Evolutionary conservation across 2,329 filamentous ascomycete species (phyloP).

Genomic region (Eutypella sp.): DNA sequence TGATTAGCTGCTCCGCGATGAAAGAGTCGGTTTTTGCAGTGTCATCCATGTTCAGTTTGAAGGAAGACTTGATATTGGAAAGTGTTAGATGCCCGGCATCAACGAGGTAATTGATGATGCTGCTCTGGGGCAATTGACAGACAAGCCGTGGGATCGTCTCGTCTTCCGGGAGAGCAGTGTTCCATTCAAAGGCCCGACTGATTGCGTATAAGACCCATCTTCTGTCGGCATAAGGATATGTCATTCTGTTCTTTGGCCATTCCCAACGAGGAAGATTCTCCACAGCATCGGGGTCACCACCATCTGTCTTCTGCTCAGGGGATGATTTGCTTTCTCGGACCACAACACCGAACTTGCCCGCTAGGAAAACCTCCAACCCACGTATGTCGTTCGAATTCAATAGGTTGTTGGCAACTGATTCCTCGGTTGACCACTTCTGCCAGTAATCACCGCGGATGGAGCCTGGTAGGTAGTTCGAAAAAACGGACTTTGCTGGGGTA

Average conservation of each 20-base stretch:
- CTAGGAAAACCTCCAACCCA: slow-evolving; percentile 46
- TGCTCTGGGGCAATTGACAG: slow-evolving; percentile 46
- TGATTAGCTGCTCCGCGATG: slow-evolving; percentile 56
- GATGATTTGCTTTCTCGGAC: slow-evolving; percentile 18
- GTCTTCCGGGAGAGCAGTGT: slow-evolving; percentile 38
- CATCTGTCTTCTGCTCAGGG: slow-evolving; percentile 16
- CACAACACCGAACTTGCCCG: slow-evolving; percentile 44
- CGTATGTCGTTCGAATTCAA: slow-evolving; percentile 40
- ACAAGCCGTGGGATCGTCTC: slow-evolving; percentile 34
- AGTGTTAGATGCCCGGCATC: slow-evolving; percentile 56
- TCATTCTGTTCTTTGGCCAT: slow-evolving; percentile 37
- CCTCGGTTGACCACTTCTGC: slow-evolving; percentile 38
- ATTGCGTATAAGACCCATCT: slow-evolving; percentile 62
- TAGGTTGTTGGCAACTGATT: slow-evolving; percentile 42
- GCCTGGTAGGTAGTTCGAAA: slow-evolving; percentile 40
- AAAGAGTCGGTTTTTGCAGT: slow-evolving; percentile 41
- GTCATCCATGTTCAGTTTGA: slow-evolving; percentile 42
- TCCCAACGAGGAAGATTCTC: slow-evolving; percentile 43
- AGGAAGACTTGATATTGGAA: slow-evolving; percentile 54
- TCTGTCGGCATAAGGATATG: slow-evolving; percentile 55
- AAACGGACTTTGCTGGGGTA: slow-evolving; percentile 26
- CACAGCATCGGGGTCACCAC: slow-evolving; percentile 9
- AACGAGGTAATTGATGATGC: slow-evolving; percentile 53
- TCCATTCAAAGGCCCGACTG: slow-evolving; percentile 55
- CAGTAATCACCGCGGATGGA: slow-evolving; percentile 47